A percentile compares a stretch with the other conserved stretches of the same genome.
These are phyloP conservation scores for Thalia dealbata DNA, from an alignment of 176 grass and related monocot genomes.

Conservation along the genomic window DNA sequence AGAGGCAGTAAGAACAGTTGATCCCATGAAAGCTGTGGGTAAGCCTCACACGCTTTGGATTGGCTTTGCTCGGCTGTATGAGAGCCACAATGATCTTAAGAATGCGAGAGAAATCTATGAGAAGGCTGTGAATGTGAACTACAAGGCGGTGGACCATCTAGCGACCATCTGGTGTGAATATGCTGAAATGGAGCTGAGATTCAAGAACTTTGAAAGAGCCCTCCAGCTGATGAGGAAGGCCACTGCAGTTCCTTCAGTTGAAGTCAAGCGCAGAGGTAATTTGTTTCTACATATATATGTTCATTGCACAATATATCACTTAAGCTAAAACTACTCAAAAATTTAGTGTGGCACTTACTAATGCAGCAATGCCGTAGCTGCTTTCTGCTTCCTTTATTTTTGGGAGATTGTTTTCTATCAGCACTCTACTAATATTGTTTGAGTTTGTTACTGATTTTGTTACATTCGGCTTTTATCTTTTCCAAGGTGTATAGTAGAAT, in stretches of 20 bases:
- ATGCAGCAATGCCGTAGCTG: not conserved
- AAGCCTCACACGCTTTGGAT: constrained; percentile 84
- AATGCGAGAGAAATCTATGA: constrained; percentile 67
- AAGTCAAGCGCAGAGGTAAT: constrained; percentile 76
- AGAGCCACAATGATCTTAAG: constrained; percentile 62
- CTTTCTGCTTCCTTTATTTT: constrained; percentile 15
- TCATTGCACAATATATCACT: not conserved
- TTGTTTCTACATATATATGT: no score
- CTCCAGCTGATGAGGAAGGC: constrained; percentile 72
- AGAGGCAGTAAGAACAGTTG: constrained; percentile 79
- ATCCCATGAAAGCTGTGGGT: constrained; percentile 79
- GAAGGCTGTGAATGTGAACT: constrained; percentile 63
- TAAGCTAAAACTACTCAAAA: no score
- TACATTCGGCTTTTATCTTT: not conserved
- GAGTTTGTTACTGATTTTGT: not conserved
- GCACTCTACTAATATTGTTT: not conserved
- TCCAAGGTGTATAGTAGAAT: not conserved
- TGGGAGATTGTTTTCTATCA: not conserved
- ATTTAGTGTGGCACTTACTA: no score
- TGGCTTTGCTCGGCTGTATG: constrained; percentile 74
- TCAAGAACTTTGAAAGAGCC: constrained; percentile 54
- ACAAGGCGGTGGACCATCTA: constrained; percentile 61
- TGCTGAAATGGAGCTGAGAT: constrained; percentile 68
- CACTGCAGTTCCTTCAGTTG: constrained; percentile 64
- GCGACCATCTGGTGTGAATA: constrained; percentile 81